Evolutionary conservation across 140 eudicot species (phyloP).

Genomic region (Cichorium intybus): DNA sequence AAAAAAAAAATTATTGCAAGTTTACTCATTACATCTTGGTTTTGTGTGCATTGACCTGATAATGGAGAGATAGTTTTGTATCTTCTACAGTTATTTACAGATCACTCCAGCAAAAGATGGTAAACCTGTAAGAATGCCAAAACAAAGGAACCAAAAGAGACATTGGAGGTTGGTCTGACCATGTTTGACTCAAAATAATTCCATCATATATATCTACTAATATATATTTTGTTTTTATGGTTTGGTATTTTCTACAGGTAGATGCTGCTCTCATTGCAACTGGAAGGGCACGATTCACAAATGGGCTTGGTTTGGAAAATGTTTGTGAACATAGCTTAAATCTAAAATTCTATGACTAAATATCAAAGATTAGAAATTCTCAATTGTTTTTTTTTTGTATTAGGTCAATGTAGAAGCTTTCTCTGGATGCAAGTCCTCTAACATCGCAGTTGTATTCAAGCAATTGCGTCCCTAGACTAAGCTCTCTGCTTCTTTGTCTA

Average conservation of each 20-base stretch:
- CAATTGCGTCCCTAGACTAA: constrained; percentile 13
- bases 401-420: constrained; percentile 89
- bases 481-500: constrained; percentile 43
- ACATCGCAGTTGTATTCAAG: constrained; percentile 69
- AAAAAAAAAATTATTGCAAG: background rate
- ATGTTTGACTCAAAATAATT: constrained; percentile 10
- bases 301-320: constrained; percentile 92
- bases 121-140: constrained; percentile 84
- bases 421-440: constrained; percentile 26
- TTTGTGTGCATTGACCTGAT: constrained; percentile 77
- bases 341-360: background rate
- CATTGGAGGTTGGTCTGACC: constrained; percentile 64
- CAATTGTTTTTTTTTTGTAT: constrained; percentile 2
- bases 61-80: constrained; percentile 96
- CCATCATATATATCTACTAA: background rate
- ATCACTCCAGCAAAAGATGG: constrained; percentile 99
- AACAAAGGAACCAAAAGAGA: constrained; percentile 86
- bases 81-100: no score
- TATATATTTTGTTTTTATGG: background rate
- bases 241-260: constrained; percentile 49
- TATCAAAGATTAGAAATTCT: background rate
- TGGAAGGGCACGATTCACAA: constrained; percentile 96
- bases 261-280: constrained; percentile 99
- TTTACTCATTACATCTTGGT: constrained; percentile 11
- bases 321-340: constrained; percentile 35